Evolutionary conservation across 768 basidiomycete genomes (phyloP).

Genomic region (Fistulinella prunicolor): DNA sequence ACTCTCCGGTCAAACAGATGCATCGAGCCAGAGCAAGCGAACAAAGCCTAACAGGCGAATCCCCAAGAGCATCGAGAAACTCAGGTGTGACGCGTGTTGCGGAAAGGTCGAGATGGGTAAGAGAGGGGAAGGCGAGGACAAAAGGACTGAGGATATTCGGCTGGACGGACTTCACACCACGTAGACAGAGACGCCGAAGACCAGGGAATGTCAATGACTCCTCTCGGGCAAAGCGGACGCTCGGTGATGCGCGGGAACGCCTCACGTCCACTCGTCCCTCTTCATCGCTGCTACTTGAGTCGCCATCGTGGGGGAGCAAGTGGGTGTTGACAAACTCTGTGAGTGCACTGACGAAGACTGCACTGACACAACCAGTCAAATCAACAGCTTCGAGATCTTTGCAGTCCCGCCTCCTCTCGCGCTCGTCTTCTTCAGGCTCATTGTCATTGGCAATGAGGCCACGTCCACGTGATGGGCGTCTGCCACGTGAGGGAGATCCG

Average conservation of each 20-base stretch:
- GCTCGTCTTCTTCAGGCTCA: constrained; percentile 73
- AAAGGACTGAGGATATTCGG: constrained; percentile 68
- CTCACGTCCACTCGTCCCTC: constrained; percentile 30
- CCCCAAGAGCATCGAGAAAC: constrained; percentile 63
- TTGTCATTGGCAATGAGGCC: constrained; percentile 45
- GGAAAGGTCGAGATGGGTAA: constrained; percentile 90
- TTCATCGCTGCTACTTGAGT: constrained; percentile 45
- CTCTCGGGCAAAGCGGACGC: constrained; percentile 34
- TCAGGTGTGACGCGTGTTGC: constrained; percentile 81
- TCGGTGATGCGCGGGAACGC: constrained; percentile 33
- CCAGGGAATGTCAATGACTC: constrained; percentile 64
- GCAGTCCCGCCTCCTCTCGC: constrained; percentile 69
- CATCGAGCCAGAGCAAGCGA: constrained; percentile 87
- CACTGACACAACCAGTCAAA: constrained; percentile 91
- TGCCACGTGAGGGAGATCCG: constrained; percentile 65
- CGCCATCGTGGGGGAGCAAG: constrained; percentile 42
- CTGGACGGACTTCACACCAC: constrained; percentile 76
- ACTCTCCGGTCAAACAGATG: constrained; percentile 74
- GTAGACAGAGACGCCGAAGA: constrained; percentile 74
- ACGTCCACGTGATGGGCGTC: constrained; percentile 67
- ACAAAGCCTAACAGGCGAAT: constrained; percentile 66
- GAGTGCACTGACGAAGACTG: constrained; percentile 83
- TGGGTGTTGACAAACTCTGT: constrained; percentile 76
- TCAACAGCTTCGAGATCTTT: constrained; percentile 86
- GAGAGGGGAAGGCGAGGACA: constrained; percentile 75